These are phyloP conservation scores for Termitomyces eurrhizus DNA, from an alignment of 768 basidiomycete species.

Conservation along the genomic window DNA sequence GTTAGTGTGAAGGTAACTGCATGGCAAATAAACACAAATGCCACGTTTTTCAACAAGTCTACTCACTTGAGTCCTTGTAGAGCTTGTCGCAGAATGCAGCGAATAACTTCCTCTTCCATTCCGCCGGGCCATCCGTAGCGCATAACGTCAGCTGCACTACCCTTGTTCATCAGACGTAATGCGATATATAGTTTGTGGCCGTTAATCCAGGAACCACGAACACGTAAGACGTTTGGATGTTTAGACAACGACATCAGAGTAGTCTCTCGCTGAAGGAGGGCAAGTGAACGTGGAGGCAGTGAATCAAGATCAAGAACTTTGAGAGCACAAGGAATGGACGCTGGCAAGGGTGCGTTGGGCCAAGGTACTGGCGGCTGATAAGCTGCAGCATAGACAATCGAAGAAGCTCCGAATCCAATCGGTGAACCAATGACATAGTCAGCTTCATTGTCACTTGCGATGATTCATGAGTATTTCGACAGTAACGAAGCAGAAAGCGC, in stretches of 20 bases:
- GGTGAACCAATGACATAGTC: conserved; percentile 77
- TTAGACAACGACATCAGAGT: conserved; percentile 90
- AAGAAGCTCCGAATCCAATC: conserved; percentile 91
- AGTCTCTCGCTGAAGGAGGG: conserved; percentile 78
- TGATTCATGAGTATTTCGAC: conserved; percentile 9
- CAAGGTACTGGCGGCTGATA: conserved; percentile 39
- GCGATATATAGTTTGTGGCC: conserved; percentile 86
- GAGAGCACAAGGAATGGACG: conserved; percentile 65
- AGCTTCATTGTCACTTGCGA: conserved; percentile 52
- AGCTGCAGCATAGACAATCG: conserved; percentile 79
- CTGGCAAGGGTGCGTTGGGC: conserved; percentile 13
- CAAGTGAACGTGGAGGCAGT: conserved; percentile 66
- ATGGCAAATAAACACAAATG: conserved; percentile 3
- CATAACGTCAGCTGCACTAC: conserved; percentile 84
- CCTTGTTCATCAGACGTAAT: conserved; percentile 84
- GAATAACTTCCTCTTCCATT: conserved; percentile 86
- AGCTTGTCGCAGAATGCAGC: conserved; percentile 81
- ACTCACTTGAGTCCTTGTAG: conserved; percentile 83
- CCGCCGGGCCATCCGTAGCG: conserved; percentile 83
- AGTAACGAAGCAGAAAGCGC: not conserved
- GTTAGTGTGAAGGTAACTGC: conserved; percentile 84
- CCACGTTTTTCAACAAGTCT: not conserved
- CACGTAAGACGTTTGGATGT: conserved; percentile 90
- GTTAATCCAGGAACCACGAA: conserved; percentile 85
- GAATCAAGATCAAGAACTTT: conserved; percentile 89